A percentile compares a stretch with the other conserved stretches of the same genome.
Evolutionary conservation across 208 protist genomes (phyloP).

Genomic region (Trypanosoma grayi): DNA sequence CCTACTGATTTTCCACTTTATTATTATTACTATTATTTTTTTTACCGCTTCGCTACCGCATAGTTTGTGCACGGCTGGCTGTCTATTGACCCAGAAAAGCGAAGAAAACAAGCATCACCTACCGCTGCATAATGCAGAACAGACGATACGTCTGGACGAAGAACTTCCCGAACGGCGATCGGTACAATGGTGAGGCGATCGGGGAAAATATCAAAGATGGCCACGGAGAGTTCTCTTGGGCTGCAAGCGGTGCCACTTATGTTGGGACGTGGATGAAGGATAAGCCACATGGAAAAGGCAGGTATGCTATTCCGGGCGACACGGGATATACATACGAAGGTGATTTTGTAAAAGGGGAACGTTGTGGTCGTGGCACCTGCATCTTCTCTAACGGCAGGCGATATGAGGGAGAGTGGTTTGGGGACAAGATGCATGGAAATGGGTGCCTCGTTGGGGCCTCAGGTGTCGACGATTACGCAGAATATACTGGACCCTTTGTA

Average conservation of each 20-base stretch:
- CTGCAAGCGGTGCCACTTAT: constrained; percentile 50
- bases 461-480: constrained; percentile 51
- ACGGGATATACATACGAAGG: constrained; percentile 74
- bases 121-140: constrained; percentile 11
- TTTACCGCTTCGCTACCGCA: no score
- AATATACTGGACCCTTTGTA: constrained; percentile 70
- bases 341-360: constrained; percentile 49
- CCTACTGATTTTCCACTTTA: no score
- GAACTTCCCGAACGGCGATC: constrained; percentile 70
- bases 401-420: constrained; percentile 81
- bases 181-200: constrained; percentile 59
- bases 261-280: constrained; percentile 51
- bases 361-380: constrained; percentile 69
- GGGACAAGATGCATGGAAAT: constrained; percentile 76
- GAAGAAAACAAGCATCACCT: background rate
- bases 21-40: no score
- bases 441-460: constrained; percentile 55
- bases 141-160: constrained; percentile 52
- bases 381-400: constrained; percentile 63
- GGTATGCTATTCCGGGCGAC: constrained; percentile 37
- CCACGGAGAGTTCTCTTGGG: constrained; percentile 61
- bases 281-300: constrained; percentile 58
- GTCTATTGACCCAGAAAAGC: no score
- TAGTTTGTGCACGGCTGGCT: no score
- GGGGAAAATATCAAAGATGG: constrained; percentile 70